These are phyloP conservation scores for Hypoxylon intermedium DNA, from an alignment of 495 filamentous ascomycete species.

Conservation along the genomic window DNA sequence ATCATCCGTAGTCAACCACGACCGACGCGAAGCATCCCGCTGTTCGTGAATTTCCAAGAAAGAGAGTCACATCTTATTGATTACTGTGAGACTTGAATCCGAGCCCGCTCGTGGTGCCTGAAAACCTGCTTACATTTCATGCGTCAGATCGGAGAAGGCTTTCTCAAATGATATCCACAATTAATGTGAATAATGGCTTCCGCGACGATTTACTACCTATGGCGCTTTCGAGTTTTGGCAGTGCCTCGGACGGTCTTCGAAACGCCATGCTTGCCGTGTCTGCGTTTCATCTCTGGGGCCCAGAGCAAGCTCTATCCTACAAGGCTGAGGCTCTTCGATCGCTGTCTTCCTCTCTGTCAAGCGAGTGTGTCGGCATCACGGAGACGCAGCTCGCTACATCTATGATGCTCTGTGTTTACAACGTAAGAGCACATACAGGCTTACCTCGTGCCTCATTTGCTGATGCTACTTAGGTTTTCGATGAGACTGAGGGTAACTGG, in stretches of 20 bases:
- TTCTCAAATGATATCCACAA: constrained; percentile 48
- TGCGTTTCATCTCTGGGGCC: constrained; percentile 44
- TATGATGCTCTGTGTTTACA: constrained; percentile 51
- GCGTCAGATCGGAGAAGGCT: constrained; percentile 38
- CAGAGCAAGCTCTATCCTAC: constrained; percentile 42
- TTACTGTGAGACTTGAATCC: constrained; percentile 37
- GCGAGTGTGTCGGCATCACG: constrained; percentile 34
- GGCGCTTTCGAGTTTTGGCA: constrained; percentile 38
- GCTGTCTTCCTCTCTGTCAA: constrained; percentile 40
- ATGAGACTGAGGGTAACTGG: constrained; percentile 48
- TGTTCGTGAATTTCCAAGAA: constrained; percentile 38
- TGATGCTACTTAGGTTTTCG: constrained; percentile 43
- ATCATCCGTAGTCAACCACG: constrained; percentile 34
- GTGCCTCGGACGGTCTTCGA: constrained; percentile 42
- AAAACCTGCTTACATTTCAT: constrained; percentile 17
- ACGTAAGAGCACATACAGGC: constrained; percentile 27
- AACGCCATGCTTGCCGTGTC: constrained; percentile 48
- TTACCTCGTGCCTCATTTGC: constrained; percentile 1
- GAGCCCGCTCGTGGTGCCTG: neutral
- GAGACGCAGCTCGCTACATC: constrained; percentile 48
- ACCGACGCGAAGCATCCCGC: constrained; percentile 32
- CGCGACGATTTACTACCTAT: constrained; percentile 45
- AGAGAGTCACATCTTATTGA: constrained; percentile 41
- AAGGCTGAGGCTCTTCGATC: constrained; percentile 44
- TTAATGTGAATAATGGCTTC: constrained; percentile 46